Base-by-base conservation (phyloP, 176 grass and related monocot species). In the Thinopyrum elongatum region DNA sequence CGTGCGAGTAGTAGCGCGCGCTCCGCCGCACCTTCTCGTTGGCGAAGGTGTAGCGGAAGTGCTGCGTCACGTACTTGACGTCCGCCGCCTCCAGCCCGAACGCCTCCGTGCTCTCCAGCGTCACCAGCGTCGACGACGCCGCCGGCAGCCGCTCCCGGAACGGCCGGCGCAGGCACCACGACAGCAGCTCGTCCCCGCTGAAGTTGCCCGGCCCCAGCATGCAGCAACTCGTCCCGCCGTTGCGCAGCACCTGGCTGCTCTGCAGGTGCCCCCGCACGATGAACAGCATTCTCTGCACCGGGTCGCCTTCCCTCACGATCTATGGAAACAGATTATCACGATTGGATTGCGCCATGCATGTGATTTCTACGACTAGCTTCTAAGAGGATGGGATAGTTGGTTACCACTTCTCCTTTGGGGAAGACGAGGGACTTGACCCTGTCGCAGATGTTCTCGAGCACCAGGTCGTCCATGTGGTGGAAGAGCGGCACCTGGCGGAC, bases 381-480 rank as follows among this genome's bases (percentile, higher is more conserved):
- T 19, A 1, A 22, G 26, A 2, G 4, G 2, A 4, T 31, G n/a
- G n/a, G n/a, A 31, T 62, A 9, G 64, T 65, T 41, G 44, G 11
- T 90, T 87, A 98, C 95, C 3, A 90, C 72, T 92, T 98, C 95
- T 80, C 95, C 93, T 76, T 92, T 95, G 62, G 93, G 95, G 21
- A 95, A 98, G 15, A 98, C 58, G 77, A 95, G 87, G 3, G 95
- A 94, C 83, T 94, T 95, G 35, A 95, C 91, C 67, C 93, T 49
- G 71, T 98, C 95, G 69, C 93, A 95, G 79, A 95, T 95, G 91
- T 98, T 98, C 90, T 92, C 93, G 0, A 98, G 86, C 66, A 98
- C 95, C 17, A 98, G 80, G 14, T 95, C 95, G 73, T 98, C 95
- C 95, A 98, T 98, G 86, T 98, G 91, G 22, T 98, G 95, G 90